Evolutionary conservation across 352 stramenopile species (phyloP).

Genomic region (Phytophthora citrophthora): DNA sequence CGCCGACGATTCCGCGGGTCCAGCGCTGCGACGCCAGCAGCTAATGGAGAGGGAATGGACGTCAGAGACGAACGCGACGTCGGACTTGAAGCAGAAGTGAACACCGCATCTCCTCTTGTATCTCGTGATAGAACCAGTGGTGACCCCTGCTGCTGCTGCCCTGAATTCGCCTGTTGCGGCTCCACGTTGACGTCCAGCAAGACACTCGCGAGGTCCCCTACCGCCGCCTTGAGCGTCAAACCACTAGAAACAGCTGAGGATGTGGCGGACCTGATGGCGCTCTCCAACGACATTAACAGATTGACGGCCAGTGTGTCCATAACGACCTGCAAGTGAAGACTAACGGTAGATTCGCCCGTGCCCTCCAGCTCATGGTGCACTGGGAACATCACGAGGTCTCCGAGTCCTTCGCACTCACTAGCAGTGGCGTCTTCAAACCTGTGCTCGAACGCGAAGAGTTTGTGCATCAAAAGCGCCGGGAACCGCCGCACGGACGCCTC

Average conservation of each 20-base stretch:
- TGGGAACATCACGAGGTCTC: slow-evolving; percentile 85
- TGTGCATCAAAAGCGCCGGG: slow-evolving; percentile 72
- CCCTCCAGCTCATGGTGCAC: slow-evolving; percentile 68
- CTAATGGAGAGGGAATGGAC: slow-evolving; percentile 46
- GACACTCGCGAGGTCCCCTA: slow-evolving; percentile 43
- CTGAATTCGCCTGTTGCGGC: slow-evolving; percentile 37
- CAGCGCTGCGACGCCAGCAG: slow-evolving; percentile 30
- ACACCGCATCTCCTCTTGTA: slow-evolving; percentile 3
- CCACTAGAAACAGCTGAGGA: slow-evolving; percentile 37
- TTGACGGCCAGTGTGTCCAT: slow-evolving; percentile 84
- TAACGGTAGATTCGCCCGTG: slow-evolving; percentile 76
- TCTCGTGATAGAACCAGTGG: slow-evolving; percentile 40
- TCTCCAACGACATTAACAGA: slow-evolving; percentile 85
- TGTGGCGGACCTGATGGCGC: slow-evolving; percentile 67
- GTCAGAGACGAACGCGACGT: slow-evolving; percentile 19
- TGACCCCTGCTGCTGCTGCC: slow-evolving; percentile 23
- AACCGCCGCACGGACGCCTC: slow-evolving; percentile 70
- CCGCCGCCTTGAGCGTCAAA: slow-evolving; percentile 9
- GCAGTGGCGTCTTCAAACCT: slow-evolving; percentile 66
- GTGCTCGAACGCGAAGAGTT: slow-evolving; percentile 88
- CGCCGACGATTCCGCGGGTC: slow-evolving; percentile 53
- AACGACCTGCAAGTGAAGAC: slow-evolving; percentile 80
- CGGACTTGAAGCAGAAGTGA: slow-evolving; percentile 18
- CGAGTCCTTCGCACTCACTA: slow-evolving; percentile 61
- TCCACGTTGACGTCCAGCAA: slow-evolving; percentile 84